Base-by-base conservation (phyloP, 305 asterid genomes). In the Solanum hybrid region DNA sequence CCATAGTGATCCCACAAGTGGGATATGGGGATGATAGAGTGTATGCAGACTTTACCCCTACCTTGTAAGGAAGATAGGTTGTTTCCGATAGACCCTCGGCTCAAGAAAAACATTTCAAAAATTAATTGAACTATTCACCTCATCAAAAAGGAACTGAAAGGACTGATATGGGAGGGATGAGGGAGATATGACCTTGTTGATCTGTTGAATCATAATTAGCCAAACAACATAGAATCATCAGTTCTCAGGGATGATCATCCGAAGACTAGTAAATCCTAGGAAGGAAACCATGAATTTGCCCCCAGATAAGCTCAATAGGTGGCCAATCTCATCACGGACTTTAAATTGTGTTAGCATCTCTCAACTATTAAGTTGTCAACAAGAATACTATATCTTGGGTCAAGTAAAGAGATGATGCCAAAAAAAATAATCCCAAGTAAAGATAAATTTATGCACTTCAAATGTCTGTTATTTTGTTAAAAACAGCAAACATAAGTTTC, bases 251-350 rank as follows among this genome's bases (percentile, higher is more conserved):
- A 82, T 82, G 70, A 82, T 26, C 87, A 27, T 41, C 72, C 14
- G 5, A 41, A 82, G 27, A 82, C 87, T 39, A 41, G 87, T 41
- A 26, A n/a, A 41, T 41, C 37, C 72, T 82, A 82, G 37, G 87
- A 41, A 39, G 68, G 87, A 12, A 80, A 24, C 72, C 73, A 45
- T 41, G 72, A 27, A 15, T 27, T 7, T 41, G 10, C 72, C 15
- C 51, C 87, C 87, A 82, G 36, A 41, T 82, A 82, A 27, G 72
- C 72, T 51, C 75, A 84, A 84, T 84, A 41, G 87, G 87, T 83
- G 73, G 38, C 20, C 10, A 32, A 27, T 81, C 87, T 83, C 11
- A 41, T 83, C 73, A 83, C 29, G 6, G 7, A 41, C 38, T 84
- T 84, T 29, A 29, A 84, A 84, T 51, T 29, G 88, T 51, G 27